phyloP scores from a whole-genome alignment of 805 yeast species.

The Lipomyces starkeyi region DNA sequence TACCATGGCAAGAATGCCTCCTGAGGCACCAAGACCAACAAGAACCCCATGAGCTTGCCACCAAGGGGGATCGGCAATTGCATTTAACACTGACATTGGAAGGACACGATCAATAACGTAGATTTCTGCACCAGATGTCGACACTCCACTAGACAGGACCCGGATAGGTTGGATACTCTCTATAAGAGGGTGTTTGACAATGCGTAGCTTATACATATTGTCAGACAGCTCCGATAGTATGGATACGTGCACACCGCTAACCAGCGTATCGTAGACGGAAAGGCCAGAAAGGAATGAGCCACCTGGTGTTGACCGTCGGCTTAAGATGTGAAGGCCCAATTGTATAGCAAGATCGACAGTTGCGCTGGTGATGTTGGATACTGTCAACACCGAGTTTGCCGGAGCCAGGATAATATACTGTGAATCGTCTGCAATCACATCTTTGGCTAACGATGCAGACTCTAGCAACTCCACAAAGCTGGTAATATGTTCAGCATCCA shows the following conservation, averaged over 20 bases:
- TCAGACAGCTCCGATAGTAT: neutral
- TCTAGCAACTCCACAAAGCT: conserved; percentile 29
- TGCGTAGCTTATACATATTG: conserved; percentile 9
- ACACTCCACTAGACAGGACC: conserved; percentile 24
- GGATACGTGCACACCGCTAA: conserved; percentile 22
- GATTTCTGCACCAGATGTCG: conserved; percentile 31
- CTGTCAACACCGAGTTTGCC: conserved; percentile 16
- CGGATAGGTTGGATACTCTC: conserved; percentile 19
- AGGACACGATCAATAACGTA: conserved; percentile 31
- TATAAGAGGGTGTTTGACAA: neutral
- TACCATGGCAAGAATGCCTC: conserved; percentile 21
- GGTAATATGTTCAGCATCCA: conserved; percentile 20
- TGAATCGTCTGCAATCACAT: conserved; percentile 24
- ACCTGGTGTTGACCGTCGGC: conserved; percentile 15
- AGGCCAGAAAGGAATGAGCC: conserved; percentile 23
- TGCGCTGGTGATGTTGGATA: conserved; percentile 16
- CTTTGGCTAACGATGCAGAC: conserved; percentile 9
- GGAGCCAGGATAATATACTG: conserved; percentile 31
- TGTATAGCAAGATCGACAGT: conserved; percentile 22
- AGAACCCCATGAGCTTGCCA: conserved; percentile 31
- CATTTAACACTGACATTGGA: conserved; percentile 13
- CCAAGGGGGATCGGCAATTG: conserved; percentile 10
- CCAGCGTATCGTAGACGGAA: conserved; percentile 19
- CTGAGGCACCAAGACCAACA: conserved; percentile 27
- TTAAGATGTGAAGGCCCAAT: conserved; percentile 30